phyloP scores from a whole-genome alignment of 352 stramenopile genomes.

The Phytophthora pseudosyringae region DNA sequence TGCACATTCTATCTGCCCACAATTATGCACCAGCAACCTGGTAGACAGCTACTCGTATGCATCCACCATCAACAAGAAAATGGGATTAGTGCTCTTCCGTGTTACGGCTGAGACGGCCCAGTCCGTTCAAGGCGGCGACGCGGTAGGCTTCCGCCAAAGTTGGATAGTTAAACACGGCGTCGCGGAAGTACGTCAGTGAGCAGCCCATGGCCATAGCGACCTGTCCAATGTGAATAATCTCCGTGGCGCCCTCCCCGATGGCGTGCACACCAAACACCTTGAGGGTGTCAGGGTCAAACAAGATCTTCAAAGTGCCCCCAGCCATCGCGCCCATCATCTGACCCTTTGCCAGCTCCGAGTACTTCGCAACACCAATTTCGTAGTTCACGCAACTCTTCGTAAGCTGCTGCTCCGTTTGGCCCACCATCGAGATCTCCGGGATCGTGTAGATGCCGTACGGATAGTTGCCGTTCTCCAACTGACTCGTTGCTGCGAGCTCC shows the following conservation, averaged over 20 bases:
- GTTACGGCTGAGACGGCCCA: slow-evolving; percentile 85
- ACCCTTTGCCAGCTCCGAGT: slow-evolving; percentile 89
- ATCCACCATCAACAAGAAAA: slow-evolving; percentile 1
- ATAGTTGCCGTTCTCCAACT: slow-evolving; percentile 83
- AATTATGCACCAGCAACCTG: slow-evolving; percentile 12
- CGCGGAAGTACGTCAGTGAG: slow-evolving; percentile 89
- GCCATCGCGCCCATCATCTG: slow-evolving; percentile 88
- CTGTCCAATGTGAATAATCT: slow-evolving; percentile 94
- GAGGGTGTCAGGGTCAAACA: slow-evolving; percentile 84
- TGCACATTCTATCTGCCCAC: slow-evolving; percentile 37
- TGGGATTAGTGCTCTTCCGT: slow-evolving; percentile 69
- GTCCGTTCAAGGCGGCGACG: slow-evolving; percentile 85
- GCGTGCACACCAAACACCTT: slow-evolving; percentile 89
- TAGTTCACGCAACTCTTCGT: slow-evolving; percentile 84
- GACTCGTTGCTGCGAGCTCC: slow-evolving; percentile 62
- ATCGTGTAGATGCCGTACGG: slow-evolving; percentile 94
- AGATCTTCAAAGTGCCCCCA: slow-evolving; percentile 88
- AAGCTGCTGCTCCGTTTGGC: slow-evolving; percentile 89
- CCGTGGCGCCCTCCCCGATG: slow-evolving; percentile 89
- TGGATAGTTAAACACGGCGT: slow-evolving; percentile 93
- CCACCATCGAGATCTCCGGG: slow-evolving; percentile 92
- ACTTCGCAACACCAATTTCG: slow-evolving; percentile 88
- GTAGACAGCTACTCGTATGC: slow-evolving; percentile 17
- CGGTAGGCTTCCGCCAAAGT: slow-evolving; percentile 92
- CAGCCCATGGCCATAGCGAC: slow-evolving; percentile 85